A percentile compares a stretch with the other conserved stretches of the same genome.
Conservation (phyloP, 441 rosid genomes). For the Adansonia gregorii region DNA sequence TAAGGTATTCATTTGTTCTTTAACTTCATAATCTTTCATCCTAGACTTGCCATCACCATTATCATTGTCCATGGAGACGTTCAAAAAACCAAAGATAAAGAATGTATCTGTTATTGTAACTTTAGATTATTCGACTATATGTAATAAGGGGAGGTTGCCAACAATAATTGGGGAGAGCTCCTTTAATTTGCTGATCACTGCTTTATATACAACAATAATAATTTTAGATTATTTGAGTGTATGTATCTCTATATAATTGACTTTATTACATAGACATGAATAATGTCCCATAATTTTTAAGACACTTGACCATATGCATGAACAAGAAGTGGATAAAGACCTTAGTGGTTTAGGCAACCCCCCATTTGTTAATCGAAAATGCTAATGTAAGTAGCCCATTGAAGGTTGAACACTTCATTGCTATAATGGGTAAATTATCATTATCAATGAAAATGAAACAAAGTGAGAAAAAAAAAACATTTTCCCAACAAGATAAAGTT, state of each 20-base stretch:
- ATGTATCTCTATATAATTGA: conserved; percentile 7
- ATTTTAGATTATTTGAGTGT: conserved; percentile 31
- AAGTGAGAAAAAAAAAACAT: too few species aligned
- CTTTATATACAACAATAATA: conserved; percentile 18
- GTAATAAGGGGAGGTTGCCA: too few species aligned
- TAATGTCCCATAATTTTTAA: conserved; percentile 32
- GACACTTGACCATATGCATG: conserved; percentile 39
- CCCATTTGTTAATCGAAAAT: neutral
- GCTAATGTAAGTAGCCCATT: neutral
- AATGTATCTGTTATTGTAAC: neutral
- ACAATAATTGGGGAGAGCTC: conserved; percentile 32
- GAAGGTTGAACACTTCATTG: conserved; percentile 28
- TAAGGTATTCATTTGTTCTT: conserved; percentile 57
- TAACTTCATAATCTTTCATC: conserved; percentile 69
- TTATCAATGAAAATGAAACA: neutral
- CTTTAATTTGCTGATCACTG: neutral
- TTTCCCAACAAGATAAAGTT: neutral
- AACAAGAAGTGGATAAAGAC: conserved; percentile 41
- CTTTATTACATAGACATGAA: conserved; percentile 18
- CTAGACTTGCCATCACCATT: conserved; percentile 52
- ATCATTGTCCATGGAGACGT: conserved; percentile 59
- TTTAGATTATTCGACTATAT: too few species aligned
- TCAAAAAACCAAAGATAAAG: conserved; percentile 23
- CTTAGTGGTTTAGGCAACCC: conserved; percentile 6
- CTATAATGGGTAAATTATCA: conserved; percentile 29